Evolutionary conservation across 2,329 filamentous ascomycete species (phyloP).

Genomic region (Aureobasidium sp.): DNA sequence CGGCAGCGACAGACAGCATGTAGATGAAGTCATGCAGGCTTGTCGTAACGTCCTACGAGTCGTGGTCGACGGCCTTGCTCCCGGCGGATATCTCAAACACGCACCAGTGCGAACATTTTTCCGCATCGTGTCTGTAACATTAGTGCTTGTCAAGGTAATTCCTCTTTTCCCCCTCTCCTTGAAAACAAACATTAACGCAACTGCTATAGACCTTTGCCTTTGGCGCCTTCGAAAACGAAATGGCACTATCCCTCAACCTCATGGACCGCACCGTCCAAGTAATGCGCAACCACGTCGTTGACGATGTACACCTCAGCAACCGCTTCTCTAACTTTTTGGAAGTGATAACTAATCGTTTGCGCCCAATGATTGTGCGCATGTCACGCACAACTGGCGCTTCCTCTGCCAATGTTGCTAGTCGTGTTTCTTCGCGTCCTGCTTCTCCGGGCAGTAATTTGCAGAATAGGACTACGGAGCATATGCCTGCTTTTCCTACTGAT

Average conservation of each 20-base stretch:
- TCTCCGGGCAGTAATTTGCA: neutral
- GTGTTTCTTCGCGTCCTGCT: neutral
- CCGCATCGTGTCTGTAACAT: slow-evolving; percentile 74
- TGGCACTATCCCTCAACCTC: slow-evolving; percentile 63
- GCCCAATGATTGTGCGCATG: slow-evolving; percentile 59
- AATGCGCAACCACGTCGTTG: slow-evolving; percentile 68
- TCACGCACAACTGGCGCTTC: slow-evolving; percentile 38
- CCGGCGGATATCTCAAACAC: slow-evolving; percentile 68
- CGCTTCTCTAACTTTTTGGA: slow-evolving; percentile 80
- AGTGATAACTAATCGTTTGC: slow-evolving; percentile 63
- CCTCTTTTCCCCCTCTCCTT: neutral
- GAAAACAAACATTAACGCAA: neutral
- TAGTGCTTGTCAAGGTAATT: slow-evolving; percentile 64
- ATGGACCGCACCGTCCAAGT: slow-evolving; percentile 69
- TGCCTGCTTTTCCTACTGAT: neutral
- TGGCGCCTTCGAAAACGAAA: slow-evolving; percentile 68
- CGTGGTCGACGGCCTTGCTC: slow-evolving; percentile 67
- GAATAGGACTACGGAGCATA: neutral
- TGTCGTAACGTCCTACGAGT: slow-evolving; percentile 67
- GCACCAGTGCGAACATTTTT: slow-evolving; percentile 79
- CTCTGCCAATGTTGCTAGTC: neutral
- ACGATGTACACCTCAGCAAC: slow-evolving; percentile 78
- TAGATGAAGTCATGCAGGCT: slow-evolving; percentile 65
- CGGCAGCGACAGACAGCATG: slow-evolving; percentile 52
- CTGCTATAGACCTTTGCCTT: slow-evolving; percentile 64